A percentile compares a stretch with the other conserved stretches of the same genome.
phyloP scores from a whole-genome alignment of 2,329 filamentous ascomycete genomes.

The Myriosclerotinia scirpicola region DNA sequence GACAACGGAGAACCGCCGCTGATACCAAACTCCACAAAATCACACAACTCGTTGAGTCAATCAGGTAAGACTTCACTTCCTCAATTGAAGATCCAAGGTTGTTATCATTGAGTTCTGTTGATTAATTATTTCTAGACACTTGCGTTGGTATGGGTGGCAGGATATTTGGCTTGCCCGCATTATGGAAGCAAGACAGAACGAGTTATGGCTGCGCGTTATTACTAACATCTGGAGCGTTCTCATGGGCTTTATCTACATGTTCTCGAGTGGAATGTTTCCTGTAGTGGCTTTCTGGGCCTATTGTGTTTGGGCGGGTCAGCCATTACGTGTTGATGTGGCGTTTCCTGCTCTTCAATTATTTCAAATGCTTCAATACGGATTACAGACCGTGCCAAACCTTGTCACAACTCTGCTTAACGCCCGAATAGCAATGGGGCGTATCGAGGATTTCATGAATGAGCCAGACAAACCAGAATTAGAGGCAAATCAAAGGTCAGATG shows the following conservation, averaged over 20 bases:
- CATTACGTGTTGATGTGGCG: constrained; percentile 75
- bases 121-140: constrained; percentile 26
- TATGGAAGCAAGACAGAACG: constrained; percentile 64
- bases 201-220: constrained; percentile 64
- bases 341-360: constrained; percentile 87
- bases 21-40: constrained; percentile 78
- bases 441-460: constrained; percentile 84
- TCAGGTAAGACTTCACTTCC: constrained; percentile 26
- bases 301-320: constrained; percentile 66
- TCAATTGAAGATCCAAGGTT: background rate
- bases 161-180: constrained; percentile 70
- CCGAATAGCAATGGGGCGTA: constrained; percentile 75
- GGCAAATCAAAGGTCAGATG: constrained; percentile 30
- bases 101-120: too few relatives aligned
- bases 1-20: constrained; percentile 68
- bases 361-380: constrained; percentile 67
- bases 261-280: constrained; percentile 73
- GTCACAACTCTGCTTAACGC: constrained; percentile 79
- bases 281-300: constrained; percentile 81
- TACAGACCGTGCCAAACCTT: constrained; percentile 73
- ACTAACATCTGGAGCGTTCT: constrained; percentile 61
- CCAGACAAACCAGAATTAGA: constrained; percentile 66
- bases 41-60: constrained; percentile 74
- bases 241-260: constrained; percentile 68
- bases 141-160: constrained; percentile 66